phyloP scores from a whole-genome alignment of 2,329 filamentous ascomycete species.

The Macrophomina tecta region DNA sequence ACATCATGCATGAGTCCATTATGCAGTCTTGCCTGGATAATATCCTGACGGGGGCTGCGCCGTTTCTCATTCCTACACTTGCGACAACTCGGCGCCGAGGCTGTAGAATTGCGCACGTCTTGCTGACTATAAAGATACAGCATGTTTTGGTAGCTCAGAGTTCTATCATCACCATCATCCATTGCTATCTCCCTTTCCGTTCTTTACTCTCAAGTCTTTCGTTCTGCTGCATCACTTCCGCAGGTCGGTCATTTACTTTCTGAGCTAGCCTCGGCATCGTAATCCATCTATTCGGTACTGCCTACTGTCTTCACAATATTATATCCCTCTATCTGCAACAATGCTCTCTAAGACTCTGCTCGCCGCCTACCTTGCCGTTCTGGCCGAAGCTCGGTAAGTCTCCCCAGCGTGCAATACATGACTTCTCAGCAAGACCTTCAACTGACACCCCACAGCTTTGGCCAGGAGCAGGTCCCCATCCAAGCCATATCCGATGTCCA shows the following conservation, averaged over 20 bases:
- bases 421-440: background rate
- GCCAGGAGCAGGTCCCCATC: conserved; percentile 67
- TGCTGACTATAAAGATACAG: background rate
- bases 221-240: conserved; percentile 39
- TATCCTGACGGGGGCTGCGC: conserved; percentile 2
- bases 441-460: conserved; percentile 53
- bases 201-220: conserved; percentile 32
- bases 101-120: background rate
- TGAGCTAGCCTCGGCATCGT: conserved; percentile 45
- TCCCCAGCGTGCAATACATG: background rate
- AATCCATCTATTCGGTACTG: conserved; percentile 30
- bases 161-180: background rate
- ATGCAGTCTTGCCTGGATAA: conserved; percentile 11
- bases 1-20: conserved; percentile 5
- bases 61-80: background rate
- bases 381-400: conserved; percentile 41
- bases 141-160: background rate
- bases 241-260: conserved; percentile 38
- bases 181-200: background rate
- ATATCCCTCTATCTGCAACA: background rate
- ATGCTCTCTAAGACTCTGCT: conserved; percentile 15
- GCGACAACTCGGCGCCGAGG: conserved; percentile 5
- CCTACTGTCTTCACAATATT: conserved; percentile 22
- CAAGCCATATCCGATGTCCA: conserved; percentile 60
- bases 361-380: conserved; percentile 24